Evolutionary conservation across 176 grass and related monocot species (phyloP).

Genomic region (Carex cristatella): DNA sequence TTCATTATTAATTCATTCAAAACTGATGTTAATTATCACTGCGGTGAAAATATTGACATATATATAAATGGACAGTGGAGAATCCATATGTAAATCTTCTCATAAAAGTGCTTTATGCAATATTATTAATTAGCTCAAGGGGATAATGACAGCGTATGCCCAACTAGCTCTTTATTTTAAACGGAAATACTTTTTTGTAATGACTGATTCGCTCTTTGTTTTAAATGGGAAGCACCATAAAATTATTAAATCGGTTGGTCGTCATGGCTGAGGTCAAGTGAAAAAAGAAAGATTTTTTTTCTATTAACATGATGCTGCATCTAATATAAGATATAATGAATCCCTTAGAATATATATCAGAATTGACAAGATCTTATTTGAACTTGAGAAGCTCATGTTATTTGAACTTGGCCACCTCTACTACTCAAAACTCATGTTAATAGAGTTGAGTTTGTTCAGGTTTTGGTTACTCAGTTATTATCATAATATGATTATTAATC

Average conservation of each 20-base stretch:
- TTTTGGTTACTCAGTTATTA: no score
- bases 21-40: no score
- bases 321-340: not conserved
- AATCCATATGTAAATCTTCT: not conserved
- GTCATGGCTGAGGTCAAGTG: not conserved
- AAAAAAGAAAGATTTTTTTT: not conserved
- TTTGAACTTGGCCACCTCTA: no score
- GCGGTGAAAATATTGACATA: no score
- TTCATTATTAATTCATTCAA: no score
- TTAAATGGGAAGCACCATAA: not conserved
- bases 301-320: not conserved
- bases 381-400: no score
- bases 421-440: no score
- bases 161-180: not conserved
- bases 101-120: not conserved
- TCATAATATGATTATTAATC: no score
- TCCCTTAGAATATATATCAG: no score
- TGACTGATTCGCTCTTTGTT: not conserved
- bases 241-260: not conserved
- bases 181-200: not conserved
- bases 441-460: no score
- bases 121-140: not conserved
- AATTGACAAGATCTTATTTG: no score
- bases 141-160: not conserved
- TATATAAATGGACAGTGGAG: not conserved